phyloP scores from a whole-genome alignment of 495 filamentous ascomycete genomes.

The Glonium stellatum region DNA sequence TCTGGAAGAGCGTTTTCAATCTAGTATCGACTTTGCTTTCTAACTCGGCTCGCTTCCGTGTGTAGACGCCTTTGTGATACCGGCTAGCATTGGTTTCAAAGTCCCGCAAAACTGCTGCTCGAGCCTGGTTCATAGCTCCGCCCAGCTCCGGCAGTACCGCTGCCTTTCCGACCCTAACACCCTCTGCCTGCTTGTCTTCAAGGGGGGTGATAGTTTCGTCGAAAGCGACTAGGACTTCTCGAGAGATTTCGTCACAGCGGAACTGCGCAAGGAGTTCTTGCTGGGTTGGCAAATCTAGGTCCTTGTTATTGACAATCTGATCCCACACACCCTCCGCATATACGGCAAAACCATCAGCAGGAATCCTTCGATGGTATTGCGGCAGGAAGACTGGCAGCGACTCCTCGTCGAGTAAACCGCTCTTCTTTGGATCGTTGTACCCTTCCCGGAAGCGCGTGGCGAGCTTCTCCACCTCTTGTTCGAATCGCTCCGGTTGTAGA shows the following conservation, averaged over 20 bases:
- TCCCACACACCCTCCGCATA: conserved; percentile 96
- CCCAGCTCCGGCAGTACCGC: conserved; percentile 72
- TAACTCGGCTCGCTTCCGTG: conserved; percentile 74
- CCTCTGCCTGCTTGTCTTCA: conserved; percentile 76
- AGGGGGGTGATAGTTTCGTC: conserved; percentile 75
- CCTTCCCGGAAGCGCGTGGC: conserved; percentile 75
- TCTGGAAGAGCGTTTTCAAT: conserved; percentile 78
- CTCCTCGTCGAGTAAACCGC: conserved; percentile 54
- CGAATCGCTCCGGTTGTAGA: conserved; percentile 88
- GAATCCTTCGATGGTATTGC: conserved; percentile 91
- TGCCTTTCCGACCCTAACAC: conserved; percentile 60
- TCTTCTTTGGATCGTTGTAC: conserved; percentile 53
- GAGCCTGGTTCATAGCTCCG: conserved; percentile 60
- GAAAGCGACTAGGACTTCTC: conserved; percentile 77
- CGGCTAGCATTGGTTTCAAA: conserved; percentile 87
- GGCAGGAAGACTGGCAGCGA: conserved; percentile 74
- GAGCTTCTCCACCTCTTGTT: conserved; percentile 69
- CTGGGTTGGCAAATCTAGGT: conserved; percentile 91
- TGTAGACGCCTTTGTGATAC: conserved; percentile 93
- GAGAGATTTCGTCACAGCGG: conserved; percentile 89
- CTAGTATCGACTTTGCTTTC: conserved; percentile 78
- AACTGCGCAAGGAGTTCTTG: conserved; percentile 96
- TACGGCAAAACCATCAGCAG: conserved; percentile 86
- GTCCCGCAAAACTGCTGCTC: conserved; percentile 65
- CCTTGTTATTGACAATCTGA: conserved; percentile 97